Evolutionary conservation across 2,329 filamentous ascomycete genomes (phyloP).

Genomic region (Penicillium sp.): DNA sequence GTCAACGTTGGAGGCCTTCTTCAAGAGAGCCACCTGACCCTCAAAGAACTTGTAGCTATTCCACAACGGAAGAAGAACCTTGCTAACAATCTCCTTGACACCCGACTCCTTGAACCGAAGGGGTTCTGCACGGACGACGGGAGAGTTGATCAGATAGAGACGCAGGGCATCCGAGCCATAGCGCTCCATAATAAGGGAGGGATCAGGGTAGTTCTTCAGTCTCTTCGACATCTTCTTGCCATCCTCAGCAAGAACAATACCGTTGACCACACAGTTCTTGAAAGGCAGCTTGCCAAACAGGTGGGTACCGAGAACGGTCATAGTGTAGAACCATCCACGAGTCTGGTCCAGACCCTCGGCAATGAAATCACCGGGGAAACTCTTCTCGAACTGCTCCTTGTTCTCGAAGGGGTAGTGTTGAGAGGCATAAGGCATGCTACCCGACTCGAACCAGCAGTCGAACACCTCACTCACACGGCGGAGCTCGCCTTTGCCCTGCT

Average conservation of each 20-base stretch:
- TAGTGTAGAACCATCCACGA: slow-evolving; percentile 93
- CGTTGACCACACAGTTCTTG: slow-evolving; percentile 94
- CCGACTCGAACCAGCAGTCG: slow-evolving; percentile 96
- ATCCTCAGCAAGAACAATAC: slow-evolving; percentile 87
- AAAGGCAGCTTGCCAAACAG: slow-evolving; percentile 81
- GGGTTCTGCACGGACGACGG: slow-evolving; percentile 85
- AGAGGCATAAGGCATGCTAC: slow-evolving; percentile 89
- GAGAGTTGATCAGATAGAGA: slow-evolving; percentile 95
- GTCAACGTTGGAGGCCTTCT: slow-evolving; percentile 74
- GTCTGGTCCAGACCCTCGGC: slow-evolving; percentile 92
- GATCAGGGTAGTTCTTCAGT: slow-evolving; percentile 93
- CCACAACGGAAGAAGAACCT: slow-evolving; percentile 86
- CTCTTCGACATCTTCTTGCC: slow-evolving; percentile 99
- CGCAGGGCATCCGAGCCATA: slow-evolving; percentile 90
- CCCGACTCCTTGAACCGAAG: slow-evolving; percentile 85
- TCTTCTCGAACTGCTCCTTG: slow-evolving; percentile 69
- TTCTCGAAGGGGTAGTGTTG: slow-evolving; percentile 92
- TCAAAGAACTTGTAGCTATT: slow-evolving; percentile 97
- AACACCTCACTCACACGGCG: slow-evolving; percentile 82
- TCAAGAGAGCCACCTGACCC: slow-evolving; percentile 75
- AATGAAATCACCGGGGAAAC: slow-evolving; percentile 90
- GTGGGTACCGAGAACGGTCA: slow-evolving; percentile 81
- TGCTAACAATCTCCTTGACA: slow-evolving; percentile 91
- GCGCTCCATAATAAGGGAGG: slow-evolving; percentile 71
- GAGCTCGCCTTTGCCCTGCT: slow-evolving; percentile 77